Evolutionary conservation across 1,284 basidiomycete genomes (phyloP), one percentile per base, ranked within the genome.

Genomic region (Cryptococcus amylolentus): DNA sequence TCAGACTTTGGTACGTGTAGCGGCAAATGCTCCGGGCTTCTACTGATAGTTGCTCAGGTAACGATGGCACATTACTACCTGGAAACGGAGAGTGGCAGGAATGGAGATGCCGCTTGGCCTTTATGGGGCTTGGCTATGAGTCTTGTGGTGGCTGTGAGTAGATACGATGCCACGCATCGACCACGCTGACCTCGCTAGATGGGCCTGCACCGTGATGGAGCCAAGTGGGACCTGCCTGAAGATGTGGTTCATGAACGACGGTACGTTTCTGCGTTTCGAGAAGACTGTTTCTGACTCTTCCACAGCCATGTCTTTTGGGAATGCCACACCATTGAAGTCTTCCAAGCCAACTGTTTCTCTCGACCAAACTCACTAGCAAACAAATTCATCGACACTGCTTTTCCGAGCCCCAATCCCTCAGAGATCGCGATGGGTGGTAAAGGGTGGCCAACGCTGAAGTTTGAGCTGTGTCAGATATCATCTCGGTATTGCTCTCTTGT

Each of bases 201-300:
- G 73, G 73, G 73, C 1, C 44, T 73, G 51, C 73, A 76, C 52
- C 63, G 71, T 6, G 74, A 76, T 56, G 74, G 74, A 2, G 60
- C 58, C 26, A 58, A 66, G 9, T 76, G 74, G 74, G 69, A 70
- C 39, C 60, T 76, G 5, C 65, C 67, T 0, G 49, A 52, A 10
- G 61, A 71, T 8, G 64, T 70, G 0, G 65, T 69, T 2, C 65
- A 73, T 46, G 72, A 73, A 46, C 57, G 73, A 28, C 57, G 68
- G 49, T 61, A 37, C 28, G 56, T 52, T n/a, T 27, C 37, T 8
- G 27, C 12, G 39, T 14, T 38, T 20, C 38, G 4, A 14, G 28
- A 14, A 39, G 20, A 28, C 18, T 37, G 4, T 41, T 20, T 27
- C 43, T 42, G 43, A 45, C 37, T 8, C 23, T 37, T 28, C 49